Evolutionary conservation across 2,329 filamentous ascomycete species (phyloP).

Genomic region (Nemania sp.): DNA sequence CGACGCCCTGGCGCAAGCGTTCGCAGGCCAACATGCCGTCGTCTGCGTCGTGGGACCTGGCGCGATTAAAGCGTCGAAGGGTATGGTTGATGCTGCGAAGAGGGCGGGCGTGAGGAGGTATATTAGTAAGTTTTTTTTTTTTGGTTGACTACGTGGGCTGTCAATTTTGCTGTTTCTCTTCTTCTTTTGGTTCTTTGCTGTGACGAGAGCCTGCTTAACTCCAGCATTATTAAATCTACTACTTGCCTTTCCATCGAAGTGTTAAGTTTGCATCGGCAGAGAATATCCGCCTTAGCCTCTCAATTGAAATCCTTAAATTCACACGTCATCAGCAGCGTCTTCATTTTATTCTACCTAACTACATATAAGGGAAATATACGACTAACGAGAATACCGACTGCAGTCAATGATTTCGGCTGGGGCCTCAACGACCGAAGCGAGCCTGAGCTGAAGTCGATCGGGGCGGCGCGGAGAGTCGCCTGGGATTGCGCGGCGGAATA

Average conservation of each 20-base stretch:
- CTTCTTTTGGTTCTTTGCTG: not conserved
- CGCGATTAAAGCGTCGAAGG: conserved; percentile 24
- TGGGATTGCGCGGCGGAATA: conserved; percentile 31
- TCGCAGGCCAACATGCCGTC: conserved; percentile 37
- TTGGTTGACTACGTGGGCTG: not conserved
- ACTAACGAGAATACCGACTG: no score
- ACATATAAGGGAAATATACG: no score
- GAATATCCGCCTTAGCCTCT: no score
- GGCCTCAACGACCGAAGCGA: conserved; percentile 27
- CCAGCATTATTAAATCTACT: no score
- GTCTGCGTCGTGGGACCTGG: conserved; percentile 34
- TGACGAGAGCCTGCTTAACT: no score
- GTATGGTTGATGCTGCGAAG: conserved; percentile 38
- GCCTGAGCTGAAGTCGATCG: conserved; percentile 34
- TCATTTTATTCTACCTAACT: no score
- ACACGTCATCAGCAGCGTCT: no score
- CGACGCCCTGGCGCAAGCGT: conserved; percentile 25
- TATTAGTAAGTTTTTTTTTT: conserved; percentile 25
- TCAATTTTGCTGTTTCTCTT: no score
- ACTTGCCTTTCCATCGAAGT: no score
- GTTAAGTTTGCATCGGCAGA: no score
- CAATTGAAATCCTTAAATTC: no score
- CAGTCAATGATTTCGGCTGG: conserved; percentile 39
- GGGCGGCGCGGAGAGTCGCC: conserved; percentile 23
- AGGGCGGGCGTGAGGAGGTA: conserved; percentile 38